Percentiles rank a stretch among this genome's conserved stretches.
Evolutionary conservation across 768 basidiomycete genomes (phyloP).

Genomic region (Nevesoporus exiguus): DNA sequence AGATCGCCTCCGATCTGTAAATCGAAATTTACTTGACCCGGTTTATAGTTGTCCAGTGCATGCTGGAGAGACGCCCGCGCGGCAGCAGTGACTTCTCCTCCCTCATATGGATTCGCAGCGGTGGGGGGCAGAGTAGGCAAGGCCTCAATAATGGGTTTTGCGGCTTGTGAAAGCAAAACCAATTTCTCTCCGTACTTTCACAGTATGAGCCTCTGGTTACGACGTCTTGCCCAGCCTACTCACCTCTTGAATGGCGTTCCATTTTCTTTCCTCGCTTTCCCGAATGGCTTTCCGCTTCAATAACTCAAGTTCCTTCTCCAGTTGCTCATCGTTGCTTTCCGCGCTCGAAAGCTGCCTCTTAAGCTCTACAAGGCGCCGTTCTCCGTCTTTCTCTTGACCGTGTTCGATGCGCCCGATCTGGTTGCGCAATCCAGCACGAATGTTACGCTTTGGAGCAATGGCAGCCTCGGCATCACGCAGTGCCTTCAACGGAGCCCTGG

Average conservation of each 20-base stretch:
- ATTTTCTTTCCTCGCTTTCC: slow-evolving; percentile 74
- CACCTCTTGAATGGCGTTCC: slow-evolving; percentile 82
- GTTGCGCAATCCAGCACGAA: slow-evolving; percentile 51
- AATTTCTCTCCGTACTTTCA: slow-evolving; percentile 79
- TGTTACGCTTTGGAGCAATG: slow-evolving; percentile 58
- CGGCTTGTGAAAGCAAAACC: slow-evolving; percentile 67
- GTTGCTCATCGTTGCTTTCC: slow-evolving; percentile 56
- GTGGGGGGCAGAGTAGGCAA: slow-evolving; percentile 70
- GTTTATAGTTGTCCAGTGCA: slow-evolving; percentile 74
- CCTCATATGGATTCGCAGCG: slow-evolving; percentile 51
- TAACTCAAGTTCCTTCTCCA: slow-evolving; percentile 69
- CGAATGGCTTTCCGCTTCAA: slow-evolving; percentile 72
- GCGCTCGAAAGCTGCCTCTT: slow-evolving; percentile 64
- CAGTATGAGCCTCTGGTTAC: neutral
- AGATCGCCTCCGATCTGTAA: slow-evolving; percentile 49
- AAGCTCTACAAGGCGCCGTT: slow-evolving; percentile 67
- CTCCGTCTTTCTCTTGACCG: slow-evolving; percentile 58
- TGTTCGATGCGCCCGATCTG: slow-evolving; percentile 68
- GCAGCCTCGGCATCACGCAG: slow-evolving; percentile 67
- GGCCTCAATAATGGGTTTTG: slow-evolving; percentile 55
- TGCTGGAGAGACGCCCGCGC: slow-evolving; percentile 73
- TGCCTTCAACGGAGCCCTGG: slow-evolving; percentile 65
- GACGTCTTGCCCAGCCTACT: slow-evolving; percentile 1
- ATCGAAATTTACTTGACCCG: slow-evolving; percentile 57
- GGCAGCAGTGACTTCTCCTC: slow-evolving; percentile 59